Base-by-base conservation (phyloP, 371 early-diverging fungal genomes). In the Enteropsectra breve region DNA sequence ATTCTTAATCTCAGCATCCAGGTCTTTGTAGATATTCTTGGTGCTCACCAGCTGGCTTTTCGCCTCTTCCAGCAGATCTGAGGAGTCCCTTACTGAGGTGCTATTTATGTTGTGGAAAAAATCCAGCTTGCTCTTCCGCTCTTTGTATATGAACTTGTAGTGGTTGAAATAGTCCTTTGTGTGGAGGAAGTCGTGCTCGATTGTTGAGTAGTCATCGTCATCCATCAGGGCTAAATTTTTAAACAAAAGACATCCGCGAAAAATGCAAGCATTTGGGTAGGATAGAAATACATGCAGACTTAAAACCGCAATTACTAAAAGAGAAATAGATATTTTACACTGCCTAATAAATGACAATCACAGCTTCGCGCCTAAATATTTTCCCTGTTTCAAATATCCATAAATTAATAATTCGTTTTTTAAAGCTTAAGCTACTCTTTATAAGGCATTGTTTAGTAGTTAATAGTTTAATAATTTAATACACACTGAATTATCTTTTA, bases 141-240 rank as follows among this genome's bases (percentile, higher is more conserved):
- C 76, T 48, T 62, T 74, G 28, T 63, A 69, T 6, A 57, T 66
- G 59, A 76, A 76, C 50, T 76, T 73, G 28, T 66, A 66, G 54
- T 73, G 73, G 24, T 57, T 66, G 47, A 76, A 73, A 45, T 73
- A 68, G 26, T 73, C 74, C 53, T 73, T 76, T n/a, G 62, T 55
- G 47, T 67, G 66, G 34, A 63, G 40, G 49, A 59, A 67, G 30
- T 76, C 76, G 53, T 73, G 68, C 46, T 76, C 76, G 2, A 73
- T 69, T 11, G 76, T 75, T 28, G 59, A 46, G 46, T 60, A 68
- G 1, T 56, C 56, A 6, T 68, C 56, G 6, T 53, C 56, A 5
- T 11, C 18, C 18, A 40, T 40, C 18, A 11, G 11, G 11, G 40
- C 40, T 11, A 11, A 40, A 18, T 40, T 11, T 40, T 40, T 40